Evolutionary conservation across 495 filamentous ascomycete genomes (phyloP), one percentile per base, ranked within the genome.

Genomic region (Cudoniella acicularis): DNA sequence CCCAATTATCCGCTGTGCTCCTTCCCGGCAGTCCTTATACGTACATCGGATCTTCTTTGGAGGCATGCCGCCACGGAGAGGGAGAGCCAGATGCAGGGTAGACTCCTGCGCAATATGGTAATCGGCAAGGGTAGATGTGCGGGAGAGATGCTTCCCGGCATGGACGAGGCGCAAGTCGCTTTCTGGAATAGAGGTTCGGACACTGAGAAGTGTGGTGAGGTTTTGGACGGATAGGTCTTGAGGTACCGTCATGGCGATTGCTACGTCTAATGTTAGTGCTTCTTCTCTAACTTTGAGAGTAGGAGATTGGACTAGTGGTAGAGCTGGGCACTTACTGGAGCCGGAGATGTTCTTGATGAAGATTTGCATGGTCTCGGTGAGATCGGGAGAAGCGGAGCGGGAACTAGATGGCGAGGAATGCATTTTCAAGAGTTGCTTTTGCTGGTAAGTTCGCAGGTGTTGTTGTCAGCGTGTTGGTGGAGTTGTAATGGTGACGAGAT

Each of bases 1-100:
- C 10, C 95, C 95, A 45, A 96, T 89, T 69, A 98, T 96, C 55
- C 89, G 83, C 71, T 95, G 91, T 21, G 92, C 91, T 27, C 82
- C 80, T 60, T 87, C 83, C 70, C 82, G 90, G 84, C 94, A 98
- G 60, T 89, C 86, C 76, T 90, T 91, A 79, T 87, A 90, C 60
- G 82, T 86, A 80, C 94, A 98, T 58, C 86, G 83, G 62, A 88
- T 84, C 82, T 91, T 96, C 76, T 88, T 90, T 60, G 86, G 80
- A 61, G 89, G 72, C 76, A 80, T 83, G 10, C 77, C 77, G 57
- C 77, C 77, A 13, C 71, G 73, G n/a, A 81, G 50, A 0, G 76
- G 74, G 1, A 74, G 61, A 4, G 77, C 73, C 43, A 81, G 66
- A 67, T 76, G 74, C 6, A 81, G 56, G 0, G 77, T 79, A 11